Evolutionary conservation across 352 stramenopile genomes (phyloP).

Genomic region (Phytophthora capsici): DNA sequence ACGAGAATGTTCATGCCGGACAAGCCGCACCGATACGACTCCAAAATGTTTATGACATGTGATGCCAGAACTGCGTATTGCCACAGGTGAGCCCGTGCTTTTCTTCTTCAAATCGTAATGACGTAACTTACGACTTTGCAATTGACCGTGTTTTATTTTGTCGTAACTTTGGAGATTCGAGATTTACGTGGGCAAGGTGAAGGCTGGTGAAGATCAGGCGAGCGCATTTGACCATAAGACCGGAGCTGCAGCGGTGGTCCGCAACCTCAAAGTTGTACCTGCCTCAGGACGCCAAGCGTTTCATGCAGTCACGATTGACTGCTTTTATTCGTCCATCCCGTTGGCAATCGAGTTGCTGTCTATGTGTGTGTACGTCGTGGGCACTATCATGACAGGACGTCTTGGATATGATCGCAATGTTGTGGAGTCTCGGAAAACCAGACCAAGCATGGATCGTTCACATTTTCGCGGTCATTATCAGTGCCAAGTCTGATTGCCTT

Average conservation of each 20-base stretch:
- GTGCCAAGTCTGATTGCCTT: slow-evolving; percentile 22
- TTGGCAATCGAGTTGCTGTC: slow-evolving; percentile 29
- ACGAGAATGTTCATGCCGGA: slow-evolving; percentile 36
- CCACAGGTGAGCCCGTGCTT: too few species aligned
- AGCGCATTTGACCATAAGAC: slow-evolving; percentile 14
- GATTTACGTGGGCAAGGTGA: slow-evolving; percentile 3
- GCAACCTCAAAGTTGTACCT: too few species aligned
- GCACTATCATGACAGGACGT: slow-evolving; percentile 28
- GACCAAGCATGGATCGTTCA: slow-evolving; percentile 24
- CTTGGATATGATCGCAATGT: slow-evolving; percentile 13
- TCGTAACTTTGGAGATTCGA: slow-evolving; percentile 21
- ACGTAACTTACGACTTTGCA: too few species aligned
- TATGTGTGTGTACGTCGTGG: slow-evolving; percentile 35
- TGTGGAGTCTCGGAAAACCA: slow-evolving; percentile 4
- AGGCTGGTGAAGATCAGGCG: neutral
- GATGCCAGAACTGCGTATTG: slow-evolving; percentile 9
- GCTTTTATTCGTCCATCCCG: slow-evolving; percentile 28
- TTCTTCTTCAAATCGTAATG: too few species aligned
- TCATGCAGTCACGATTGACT: slow-evolving; percentile 21
- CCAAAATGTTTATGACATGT: slow-evolving; percentile 24
- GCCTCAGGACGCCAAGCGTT: slow-evolving; percentile 9
- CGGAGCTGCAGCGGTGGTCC: slow-evolving; percentile 4
- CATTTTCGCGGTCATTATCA: slow-evolving; percentile 5
- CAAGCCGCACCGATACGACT: slow-evolving; percentile 14
- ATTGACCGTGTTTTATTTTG: neutral